Conservation (phyloP, 495 filamentous ascomycete genomes). For the Trichoderma asperelloides region DNA sequence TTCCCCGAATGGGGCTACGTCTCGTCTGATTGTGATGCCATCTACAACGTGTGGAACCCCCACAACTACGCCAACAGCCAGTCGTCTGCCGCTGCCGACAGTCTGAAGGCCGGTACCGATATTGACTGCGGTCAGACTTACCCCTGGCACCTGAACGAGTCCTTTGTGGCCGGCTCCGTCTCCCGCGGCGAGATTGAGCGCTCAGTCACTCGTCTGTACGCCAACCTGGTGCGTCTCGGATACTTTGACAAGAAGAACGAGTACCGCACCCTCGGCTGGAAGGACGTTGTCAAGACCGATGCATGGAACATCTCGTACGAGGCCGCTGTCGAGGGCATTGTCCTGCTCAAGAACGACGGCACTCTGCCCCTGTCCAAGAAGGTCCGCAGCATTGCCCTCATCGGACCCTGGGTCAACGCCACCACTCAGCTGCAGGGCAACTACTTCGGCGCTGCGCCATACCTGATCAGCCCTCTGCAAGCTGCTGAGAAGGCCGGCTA, state of each 20-base stretch:
- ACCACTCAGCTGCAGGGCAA: conserved; percentile 52
- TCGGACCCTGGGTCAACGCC: conserved; percentile 53
- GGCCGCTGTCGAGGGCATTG: conserved; percentile 50
- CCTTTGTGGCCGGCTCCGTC: conserved; percentile 14
- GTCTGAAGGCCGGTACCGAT: conserved; percentile 29
- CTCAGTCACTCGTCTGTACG: conserved; percentile 27
- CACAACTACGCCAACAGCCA: conserved; percentile 28
- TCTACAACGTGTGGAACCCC: conserved; percentile 27
- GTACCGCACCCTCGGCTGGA: conserved; percentile 23
- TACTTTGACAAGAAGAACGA: conserved; percentile 25
- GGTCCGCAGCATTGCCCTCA: conserved; percentile 39
- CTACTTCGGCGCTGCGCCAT: conserved; percentile 48
- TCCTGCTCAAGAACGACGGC: conserved; percentile 54
- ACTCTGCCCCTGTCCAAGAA: conserved; percentile 38
- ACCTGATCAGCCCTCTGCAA: conserved; percentile 24
- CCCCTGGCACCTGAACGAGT: conserved; percentile 24
- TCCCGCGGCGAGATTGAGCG: conserved; percentile 15
- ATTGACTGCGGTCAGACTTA: conserved; percentile 30
- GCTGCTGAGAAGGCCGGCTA: conserved; percentile 29
- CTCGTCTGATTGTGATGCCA: conserved; percentile 36
- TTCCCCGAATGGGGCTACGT: conserved; percentile 33
- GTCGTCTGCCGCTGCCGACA: conserved; percentile 25
- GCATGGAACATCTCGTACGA: conserved; percentile 41
- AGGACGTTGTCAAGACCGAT: conserved; percentile 23
- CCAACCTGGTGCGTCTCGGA: conserved; percentile 26